These are phyloP conservation scores for Pelargonium nanum DNA, from an alignment of 345 rosid genomes.

Conservation along the genomic window DNA sequence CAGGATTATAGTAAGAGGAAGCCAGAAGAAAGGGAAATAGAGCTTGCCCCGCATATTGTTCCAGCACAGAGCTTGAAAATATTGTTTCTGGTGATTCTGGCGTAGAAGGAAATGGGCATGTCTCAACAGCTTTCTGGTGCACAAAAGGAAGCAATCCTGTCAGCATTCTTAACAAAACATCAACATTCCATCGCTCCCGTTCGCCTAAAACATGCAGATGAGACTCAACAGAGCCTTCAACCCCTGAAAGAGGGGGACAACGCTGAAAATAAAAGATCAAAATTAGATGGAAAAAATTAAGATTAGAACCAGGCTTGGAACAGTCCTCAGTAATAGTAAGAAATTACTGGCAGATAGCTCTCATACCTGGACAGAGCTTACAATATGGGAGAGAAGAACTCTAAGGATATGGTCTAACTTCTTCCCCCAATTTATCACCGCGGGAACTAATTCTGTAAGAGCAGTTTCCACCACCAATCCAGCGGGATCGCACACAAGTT, in stretches of 20 bases:
- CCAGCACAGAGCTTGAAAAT: slow-evolving; percentile 51
- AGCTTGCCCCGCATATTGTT: slow-evolving; percentile 61
- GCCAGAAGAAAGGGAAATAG: background rate
- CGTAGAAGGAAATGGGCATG: slow-evolving; percentile 68
- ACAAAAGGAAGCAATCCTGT: slow-evolving; percentile 65
- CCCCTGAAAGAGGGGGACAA: slow-evolving; percentile 91
- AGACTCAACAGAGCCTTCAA: slow-evolving; percentile 88
- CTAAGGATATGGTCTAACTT: slow-evolving; percentile 66
- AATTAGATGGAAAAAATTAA: background rate
- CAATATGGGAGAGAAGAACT: slow-evolving; percentile 60
- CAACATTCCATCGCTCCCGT: slow-evolving; percentile 89
- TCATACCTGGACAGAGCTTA: slow-evolving; percentile 71
- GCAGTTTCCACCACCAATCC: slow-evolving; percentile 93
- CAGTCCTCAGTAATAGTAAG: background rate
- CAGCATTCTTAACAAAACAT: slow-evolving; percentile 78
- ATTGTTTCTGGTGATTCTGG: slow-evolving; percentile 30
- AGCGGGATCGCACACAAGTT: slow-evolving; percentile 78
- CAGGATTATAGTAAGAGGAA: background rate
- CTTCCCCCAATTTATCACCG: slow-evolving; percentile 76
- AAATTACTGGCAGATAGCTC: slow-evolving; percentile 13
- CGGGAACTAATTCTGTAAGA: slow-evolving; percentile 73
- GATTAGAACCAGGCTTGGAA: slow-evolving; percentile 1
- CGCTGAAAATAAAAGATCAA: slow-evolving; percentile 34
- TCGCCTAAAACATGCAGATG: slow-evolving; percentile 84
- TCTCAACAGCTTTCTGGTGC: slow-evolving; percentile 57